Evolutionary conservation across 345 rosid genomes (phyloP).

Genomic region (Toxicodendron radicans): DNA sequence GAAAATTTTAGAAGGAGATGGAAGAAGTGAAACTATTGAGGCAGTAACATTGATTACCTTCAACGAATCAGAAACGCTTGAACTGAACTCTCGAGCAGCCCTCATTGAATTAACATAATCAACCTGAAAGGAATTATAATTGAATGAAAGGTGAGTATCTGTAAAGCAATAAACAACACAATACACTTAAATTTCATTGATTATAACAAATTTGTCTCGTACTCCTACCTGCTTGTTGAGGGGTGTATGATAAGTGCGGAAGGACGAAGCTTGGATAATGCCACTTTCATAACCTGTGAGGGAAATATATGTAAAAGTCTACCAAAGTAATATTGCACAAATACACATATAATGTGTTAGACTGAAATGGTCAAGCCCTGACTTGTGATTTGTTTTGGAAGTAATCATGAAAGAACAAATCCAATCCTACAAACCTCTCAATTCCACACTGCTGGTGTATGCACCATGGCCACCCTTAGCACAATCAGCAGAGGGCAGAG

Average conservation of each 20-base stretch:
- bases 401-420: constrained; percentile 11
- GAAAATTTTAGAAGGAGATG: background rate
- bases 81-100: constrained; percentile 86
- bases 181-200: constrained; percentile 6
- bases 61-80: constrained; percentile 71
- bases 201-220: background rate
- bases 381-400: background rate
- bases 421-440: constrained; percentile 56
- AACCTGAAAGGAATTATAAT: constrained; percentile 37
- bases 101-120: constrained; percentile 92
- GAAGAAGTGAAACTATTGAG: constrained; percentile 7
- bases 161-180: constrained; percentile 10
- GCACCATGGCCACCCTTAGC: constrained; percentile 99
- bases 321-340: background rate
- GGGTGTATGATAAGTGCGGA: constrained; percentile 97
- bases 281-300: constrained; percentile 72
- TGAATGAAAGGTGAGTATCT: constrained; percentile 5
- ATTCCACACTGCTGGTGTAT: constrained; percentile 81
- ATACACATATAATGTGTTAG: background rate
- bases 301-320: constrained; percentile 11
- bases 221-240: constrained; percentile 83
- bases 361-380: background rate
- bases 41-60: constrained; percentile 44
- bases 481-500: constrained; percentile 96
- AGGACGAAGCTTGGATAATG: constrained; percentile 85